Conservation (phyloP, 1,284 basidiomycete genomes). For the Sanghuangporus baumii region DNA sequence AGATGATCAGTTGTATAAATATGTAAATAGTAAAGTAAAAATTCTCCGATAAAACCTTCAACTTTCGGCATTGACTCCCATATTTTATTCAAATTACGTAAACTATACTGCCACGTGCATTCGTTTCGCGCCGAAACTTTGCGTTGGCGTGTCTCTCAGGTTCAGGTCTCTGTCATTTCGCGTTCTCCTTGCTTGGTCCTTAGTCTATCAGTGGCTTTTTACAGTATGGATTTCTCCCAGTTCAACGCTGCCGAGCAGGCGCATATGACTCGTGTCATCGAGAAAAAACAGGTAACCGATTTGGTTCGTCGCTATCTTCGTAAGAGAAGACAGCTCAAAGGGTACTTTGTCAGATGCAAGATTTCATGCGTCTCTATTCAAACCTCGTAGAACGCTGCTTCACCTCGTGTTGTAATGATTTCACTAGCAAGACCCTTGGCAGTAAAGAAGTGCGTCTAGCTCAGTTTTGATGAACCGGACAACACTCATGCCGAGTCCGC, state of each 20-base stretch:
- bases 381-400: conserved; percentile 95
- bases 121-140: neutral
- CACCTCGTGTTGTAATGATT: conserved; percentile 92
- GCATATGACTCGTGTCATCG: conserved; percentile 85
- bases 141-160: too few relatives aligned
- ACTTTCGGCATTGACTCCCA: neutral
- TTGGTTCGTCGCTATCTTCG: neutral
- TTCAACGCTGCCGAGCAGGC: conserved; percentile 85
- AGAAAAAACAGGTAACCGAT: conserved; percentile 80
- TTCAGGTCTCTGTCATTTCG: neutral
- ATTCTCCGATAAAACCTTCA: neutral
- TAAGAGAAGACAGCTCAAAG: neutral
- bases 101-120: neutral
- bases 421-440: conserved; percentile 90
- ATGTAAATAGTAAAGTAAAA: neutral
- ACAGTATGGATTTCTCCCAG: conserved; percentile 79
- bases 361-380: conserved; percentile 96
- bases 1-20: too few relatives aligned
- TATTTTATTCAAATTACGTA: neutral
- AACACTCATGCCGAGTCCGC: neutral
- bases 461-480: neutral
- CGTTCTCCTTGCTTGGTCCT: neutral
- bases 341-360: conserved; percentile 76
- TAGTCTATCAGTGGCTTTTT: neutral
- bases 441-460: conserved; percentile 76